A percentile compares a stretch with the other conserved stretches of the same genome.
Evolutionary conservation across 139 green algal species (phyloP).

Genomic region (Parachlorella kessleri): DNA sequence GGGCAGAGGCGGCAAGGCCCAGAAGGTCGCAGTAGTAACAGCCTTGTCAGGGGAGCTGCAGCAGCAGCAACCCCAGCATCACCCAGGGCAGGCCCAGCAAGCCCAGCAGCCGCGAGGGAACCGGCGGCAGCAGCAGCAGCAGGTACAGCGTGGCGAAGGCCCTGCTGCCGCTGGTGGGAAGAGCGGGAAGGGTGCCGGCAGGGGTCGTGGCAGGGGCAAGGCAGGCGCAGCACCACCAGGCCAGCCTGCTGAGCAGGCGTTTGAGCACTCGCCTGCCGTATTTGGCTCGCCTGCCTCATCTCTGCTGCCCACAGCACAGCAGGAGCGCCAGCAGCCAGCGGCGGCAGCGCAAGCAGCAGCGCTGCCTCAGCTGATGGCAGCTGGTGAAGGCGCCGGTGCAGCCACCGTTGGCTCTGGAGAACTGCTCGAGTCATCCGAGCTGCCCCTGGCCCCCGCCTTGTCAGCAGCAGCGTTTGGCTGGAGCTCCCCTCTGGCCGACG

Average conservation of each 20-base stretch:
- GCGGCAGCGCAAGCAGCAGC: background rate
- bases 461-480: conserved; percentile 21
- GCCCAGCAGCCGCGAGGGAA: background rate
- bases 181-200: too few relatives aligned
- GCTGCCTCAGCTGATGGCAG: background rate
- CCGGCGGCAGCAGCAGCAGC: background rate
- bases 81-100: background rate
- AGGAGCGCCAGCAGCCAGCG: background rate
- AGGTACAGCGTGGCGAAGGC: too few relatives aligned
- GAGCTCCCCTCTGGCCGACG: conserved; percentile 29
- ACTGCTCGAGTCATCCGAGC: background rate
- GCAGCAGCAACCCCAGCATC: background rate
- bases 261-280: too few relatives aligned
- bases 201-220: too few relatives aligned
- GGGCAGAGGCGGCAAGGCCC: background rate
- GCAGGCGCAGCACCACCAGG: too few relatives aligned
- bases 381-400: too few relatives aligned
- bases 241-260: too few relatives aligned
- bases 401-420: background rate
- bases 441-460: too few relatives aligned
- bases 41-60: background rate
- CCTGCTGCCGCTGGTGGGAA: too few relatives aligned
- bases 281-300: too few relatives aligned
- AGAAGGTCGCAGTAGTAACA: background rate
- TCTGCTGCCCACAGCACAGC: too few relatives aligned